Conservation (phyloP, 371 early-diverging fungal genomes). For the Rhizopus arrhizus region DNA sequence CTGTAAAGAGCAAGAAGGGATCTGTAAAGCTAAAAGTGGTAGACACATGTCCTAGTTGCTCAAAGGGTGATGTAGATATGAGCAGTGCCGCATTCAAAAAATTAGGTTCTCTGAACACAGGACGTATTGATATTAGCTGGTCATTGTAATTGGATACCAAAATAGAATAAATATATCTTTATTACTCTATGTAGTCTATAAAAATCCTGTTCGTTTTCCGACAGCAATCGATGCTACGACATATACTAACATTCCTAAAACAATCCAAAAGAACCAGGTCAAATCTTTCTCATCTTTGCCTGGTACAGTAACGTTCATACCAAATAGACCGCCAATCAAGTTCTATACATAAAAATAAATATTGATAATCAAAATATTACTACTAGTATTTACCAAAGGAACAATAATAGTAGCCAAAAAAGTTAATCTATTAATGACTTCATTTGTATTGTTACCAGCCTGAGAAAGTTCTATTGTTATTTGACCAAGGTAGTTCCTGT, state of each 20-base stretch:
- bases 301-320: slow-evolving; percentile 87
- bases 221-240: slow-evolving; percentile 40
- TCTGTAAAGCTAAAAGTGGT: slow-evolving; percentile 39
- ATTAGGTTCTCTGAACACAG: slow-evolving; percentile 35
- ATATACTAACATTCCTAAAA: slow-evolving; percentile 54
- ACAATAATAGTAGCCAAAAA: slow-evolving; percentile 89
- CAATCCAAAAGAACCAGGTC: slow-evolving; percentile 81
- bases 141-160: slow-evolving; percentile 8
- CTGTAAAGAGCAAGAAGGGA: slow-evolving; percentile 34
- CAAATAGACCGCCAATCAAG: slow-evolving; percentile 79
- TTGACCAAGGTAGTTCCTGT: slow-evolving; percentile 94
- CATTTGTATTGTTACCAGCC: slow-evolving; percentile 89
- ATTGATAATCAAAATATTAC: not conserved
- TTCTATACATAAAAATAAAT: slow-evolving; percentile 55
- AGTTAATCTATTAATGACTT: slow-evolving; percentile 89
- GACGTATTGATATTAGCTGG: slow-evolving; percentile 51
- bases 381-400: slow-evolving; percentile 49
- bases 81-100: slow-evolving; percentile 51
- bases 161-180: not conserved
- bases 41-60: slow-evolving; percentile 52
- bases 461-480: slow-evolving; percentile 95
- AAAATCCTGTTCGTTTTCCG: slow-evolving; percentile 41
- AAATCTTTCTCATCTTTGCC: slow-evolving; percentile 67
- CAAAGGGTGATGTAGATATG: slow-evolving; percentile 40
- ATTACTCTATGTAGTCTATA: slow-evolving; percentile 11